Conservation (phyloP, 805 yeast species). For the Lipomyces japonicus region DNA sequence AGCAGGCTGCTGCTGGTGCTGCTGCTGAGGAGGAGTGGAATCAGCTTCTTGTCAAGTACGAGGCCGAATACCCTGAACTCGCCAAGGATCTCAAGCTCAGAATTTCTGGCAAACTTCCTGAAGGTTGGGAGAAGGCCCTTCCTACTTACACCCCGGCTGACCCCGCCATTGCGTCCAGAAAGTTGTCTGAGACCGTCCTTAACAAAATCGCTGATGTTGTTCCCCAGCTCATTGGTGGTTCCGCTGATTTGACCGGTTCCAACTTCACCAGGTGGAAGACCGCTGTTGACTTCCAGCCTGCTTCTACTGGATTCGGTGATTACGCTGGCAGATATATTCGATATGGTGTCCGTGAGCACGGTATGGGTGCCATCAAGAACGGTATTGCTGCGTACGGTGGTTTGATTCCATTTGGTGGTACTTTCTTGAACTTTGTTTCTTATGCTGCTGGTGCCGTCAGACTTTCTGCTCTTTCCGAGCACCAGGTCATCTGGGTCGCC, state of each 20-base stretch:
- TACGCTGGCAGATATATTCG: conserved; percentile 91
- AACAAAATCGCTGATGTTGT: conserved; percentile 55
- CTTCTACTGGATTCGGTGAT: conserved; percentile 71
- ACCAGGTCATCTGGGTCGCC: conserved; percentile 50
- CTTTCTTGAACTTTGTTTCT: conserved; percentile 88
- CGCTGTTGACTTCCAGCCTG: conserved; percentile 91
- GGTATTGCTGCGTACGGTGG: conserved; percentile 91
- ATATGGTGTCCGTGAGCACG: conserved; percentile 99
- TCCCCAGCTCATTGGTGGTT: conserved; percentile 95
- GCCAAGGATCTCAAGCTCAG: conserved; percentile 81
- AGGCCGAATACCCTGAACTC: conserved; percentile 65
- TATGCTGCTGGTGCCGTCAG: conserved; percentile 55
- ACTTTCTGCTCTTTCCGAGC: conserved; percentile 47
- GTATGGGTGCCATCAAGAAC: conserved; percentile 97
- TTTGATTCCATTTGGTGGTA: conserved; percentile 90
- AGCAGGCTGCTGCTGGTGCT: conserved; percentile 57
- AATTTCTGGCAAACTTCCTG: conserved; percentile 72
- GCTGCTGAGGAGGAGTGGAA: conserved; percentile 75
- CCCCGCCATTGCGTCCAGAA: conserved; percentile 87
- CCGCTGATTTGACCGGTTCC: conserved; percentile 97
- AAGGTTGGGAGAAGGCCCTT: conserved; percentile 68
- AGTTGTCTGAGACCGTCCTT: conserved; percentile 80
- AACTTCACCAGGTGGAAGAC: conserved; percentile 85
- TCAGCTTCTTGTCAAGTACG: conserved; percentile 55
- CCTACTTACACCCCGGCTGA: conserved; percentile 79